Evolutionary conservation across 176 grass and related monocot genomes (phyloP).

Genomic region (Oryza coarctata): DNA sequence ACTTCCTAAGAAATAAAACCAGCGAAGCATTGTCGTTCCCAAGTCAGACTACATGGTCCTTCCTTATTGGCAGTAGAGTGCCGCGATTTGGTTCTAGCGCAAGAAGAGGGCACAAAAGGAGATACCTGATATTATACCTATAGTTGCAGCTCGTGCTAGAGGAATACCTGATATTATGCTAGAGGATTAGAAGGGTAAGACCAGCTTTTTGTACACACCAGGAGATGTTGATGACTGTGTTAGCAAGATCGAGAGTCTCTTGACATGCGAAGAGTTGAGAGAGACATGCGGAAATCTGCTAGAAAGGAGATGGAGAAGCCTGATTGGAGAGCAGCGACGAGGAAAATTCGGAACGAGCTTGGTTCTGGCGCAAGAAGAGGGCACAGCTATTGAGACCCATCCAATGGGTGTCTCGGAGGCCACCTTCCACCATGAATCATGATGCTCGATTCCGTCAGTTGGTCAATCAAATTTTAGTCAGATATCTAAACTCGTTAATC

Average conservation of each 20-base stretch:
- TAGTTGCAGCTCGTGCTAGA: conserved; percentile 59
- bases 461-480: neutral
- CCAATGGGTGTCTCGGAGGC: conserved; percentile 41
- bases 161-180: conserved; percentile 72
- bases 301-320: conserved; percentile 78
- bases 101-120: conserved; percentile 67
- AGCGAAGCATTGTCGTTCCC: too few species aligned
- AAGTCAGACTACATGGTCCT: too few species aligned
- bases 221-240: conserved; percentile 67
- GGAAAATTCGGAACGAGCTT: conserved; percentile 63
- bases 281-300: conserved; percentile 49
- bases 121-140: too few species aligned
- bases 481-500: neutral
- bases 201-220: conserved; percentile 58
- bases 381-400: conserved; percentile 49
- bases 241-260: conserved; percentile 54
- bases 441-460: neutral
- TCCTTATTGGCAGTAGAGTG: too few species aligned
- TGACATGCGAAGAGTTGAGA: conserved; percentile 49
- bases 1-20: too few species aligned
- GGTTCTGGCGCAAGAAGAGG: conserved; percentile 68
- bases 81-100: conserved; percentile 65
- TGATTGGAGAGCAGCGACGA: conserved; percentile 55
- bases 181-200: conserved; percentile 59
- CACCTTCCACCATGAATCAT: neutral